These are phyloP conservation scores for Fragilaria crotonensis DNA, from an alignment of 108 stramenopile genomes.

Conservation along the genomic window DNA sequence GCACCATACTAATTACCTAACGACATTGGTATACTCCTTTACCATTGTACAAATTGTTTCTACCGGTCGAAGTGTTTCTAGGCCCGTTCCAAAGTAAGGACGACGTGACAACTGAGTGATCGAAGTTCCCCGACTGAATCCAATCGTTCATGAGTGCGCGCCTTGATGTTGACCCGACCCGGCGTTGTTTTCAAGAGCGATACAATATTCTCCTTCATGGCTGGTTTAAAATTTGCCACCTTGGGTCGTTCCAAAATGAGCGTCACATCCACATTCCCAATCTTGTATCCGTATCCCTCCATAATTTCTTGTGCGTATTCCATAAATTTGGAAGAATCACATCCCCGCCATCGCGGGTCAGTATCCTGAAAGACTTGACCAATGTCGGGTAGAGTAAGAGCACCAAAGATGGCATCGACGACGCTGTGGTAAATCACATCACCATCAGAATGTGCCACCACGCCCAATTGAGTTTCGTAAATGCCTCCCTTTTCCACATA, in stretches of 20 bases:
- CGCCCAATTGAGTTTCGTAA: slow-evolving; percentile 78
- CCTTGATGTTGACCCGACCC: slow-evolving; percentile 93
- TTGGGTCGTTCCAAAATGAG: slow-evolving; percentile 86
- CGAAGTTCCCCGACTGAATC: slow-evolving; percentile 90
- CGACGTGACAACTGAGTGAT: slow-evolving; percentile 90
- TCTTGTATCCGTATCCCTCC: slow-evolving; percentile 68
- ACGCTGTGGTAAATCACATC: slow-evolving; percentile 93
- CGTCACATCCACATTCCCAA: slow-evolving; percentile 89
- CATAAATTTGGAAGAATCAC: slow-evolving; percentile 91
- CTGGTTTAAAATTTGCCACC: slow-evolving; percentile 82
- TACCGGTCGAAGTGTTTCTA: no score
- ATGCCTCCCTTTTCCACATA: slow-evolving; percentile 62
- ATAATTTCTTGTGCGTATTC: slow-evolving; percentile 85
- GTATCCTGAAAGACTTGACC: slow-evolving; percentile 94
- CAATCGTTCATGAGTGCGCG: slow-evolving; percentile 90
- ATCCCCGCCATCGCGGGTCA: slow-evolving; percentile 92
- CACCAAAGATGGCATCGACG: slow-evolving; percentile 92
- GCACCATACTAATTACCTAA: no score
- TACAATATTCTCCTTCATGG: slow-evolving; percentile 93
- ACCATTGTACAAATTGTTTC: no score
- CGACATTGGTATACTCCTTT: no score
- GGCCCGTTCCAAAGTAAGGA: slow-evolving; percentile 67
- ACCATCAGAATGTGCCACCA: slow-evolving; percentile 91
- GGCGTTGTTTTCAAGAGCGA: slow-evolving; percentile 65
- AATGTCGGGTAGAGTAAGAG: slow-evolving; percentile 85